These are phyloP conservation scores for Cubamyces sp. DNA, from an alignment of 768 basidiomycete genomes.

Conservation along the genomic window DNA sequence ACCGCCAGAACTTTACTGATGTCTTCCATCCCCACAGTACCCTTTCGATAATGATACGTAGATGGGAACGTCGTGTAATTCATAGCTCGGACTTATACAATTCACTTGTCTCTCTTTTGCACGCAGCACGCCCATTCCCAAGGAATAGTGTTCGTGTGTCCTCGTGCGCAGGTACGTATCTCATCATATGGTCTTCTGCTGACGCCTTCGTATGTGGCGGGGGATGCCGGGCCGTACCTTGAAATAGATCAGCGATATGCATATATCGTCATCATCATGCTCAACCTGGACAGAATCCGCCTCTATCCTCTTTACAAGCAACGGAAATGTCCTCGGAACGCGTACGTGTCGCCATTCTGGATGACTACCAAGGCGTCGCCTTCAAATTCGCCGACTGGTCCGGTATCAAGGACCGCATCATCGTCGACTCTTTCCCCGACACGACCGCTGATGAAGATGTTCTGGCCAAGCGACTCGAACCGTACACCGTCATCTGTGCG, in stretches of 20 bases:
- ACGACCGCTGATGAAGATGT: conserved; percentile 56
- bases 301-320: not conserved
- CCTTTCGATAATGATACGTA: conserved; percentile 72
- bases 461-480: conserved; percentile 51
- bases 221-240: conserved; percentile 2
- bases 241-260: not conserved
- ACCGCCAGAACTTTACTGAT: conserved; percentile 29
- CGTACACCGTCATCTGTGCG: conserved; percentile 61
- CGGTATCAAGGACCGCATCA: conserved; percentile 40
- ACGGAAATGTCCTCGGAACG: conserved; percentile 33
- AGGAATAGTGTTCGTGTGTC: not conserved
- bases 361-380: conserved; percentile 62
- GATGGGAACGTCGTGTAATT: conserved; percentile 21
- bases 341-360: conserved; percentile 56
- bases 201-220: conserved; percentile 13
- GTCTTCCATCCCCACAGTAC: conserved; percentile 50
- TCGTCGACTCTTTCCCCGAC: conserved; percentile 53
- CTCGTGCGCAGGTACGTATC: conserved; percentile 6
- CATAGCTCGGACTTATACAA: conserved; percentile 23
- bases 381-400: conserved; percentile 61
- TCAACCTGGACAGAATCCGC: not conserved
- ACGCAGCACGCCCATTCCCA: not conserved
- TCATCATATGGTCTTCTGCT: conserved; percentile 13
- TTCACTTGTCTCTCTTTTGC: not conserved
- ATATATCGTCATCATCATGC: conserved; percentile 1